Base-by-base conservation (phyloP, 495 filamentous ascomycete species). In the Extremus antarcticus region DNA sequence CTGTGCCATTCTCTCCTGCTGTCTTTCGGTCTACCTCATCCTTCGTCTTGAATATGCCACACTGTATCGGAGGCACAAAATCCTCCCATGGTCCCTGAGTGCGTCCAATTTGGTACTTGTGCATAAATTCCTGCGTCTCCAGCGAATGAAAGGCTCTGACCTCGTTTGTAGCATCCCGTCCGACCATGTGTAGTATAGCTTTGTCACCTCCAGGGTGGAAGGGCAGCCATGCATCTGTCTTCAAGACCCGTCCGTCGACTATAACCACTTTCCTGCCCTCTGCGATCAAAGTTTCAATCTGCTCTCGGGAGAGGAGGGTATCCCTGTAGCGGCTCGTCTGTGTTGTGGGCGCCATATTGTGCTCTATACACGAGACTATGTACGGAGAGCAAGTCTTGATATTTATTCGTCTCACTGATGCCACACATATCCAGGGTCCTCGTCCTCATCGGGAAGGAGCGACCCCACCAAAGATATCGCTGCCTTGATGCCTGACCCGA, bases 101-200 rank as follows among this genome's bases (percentile, higher is more conserved):
- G 57, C 76, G 77, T 43, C 92, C 92, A 66, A 98, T 90, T 52
- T 88, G 82, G 66, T 87, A 98, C 49, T 75, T 76, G 25, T 79
- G 68, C 88, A 97, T 96, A 63, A 77, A 81, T 51, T 81, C 66
- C 57, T 78, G 78, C 32, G 94, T 83, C 67, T 91, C 87, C 54
- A 69, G 48, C 11, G 90, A 95, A 67, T 98, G 92, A 21, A 97
- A 95, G 88, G 80, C 84, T 69, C 86, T 89, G 63, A 96, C 84
- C 70, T 97, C 92, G 69, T 96, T 89, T 17, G 92, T 96, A 38
- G 88, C 94, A 82, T 98, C 92, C 71, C 88, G 79, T 50, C 92
- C 92, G 49, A 98, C 83, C 89, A 97, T 91, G 67, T 98, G 92
- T 69, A 79, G 74, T 57, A 98, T 95, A 21, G 94, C 78, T 70